phyloP scores from a whole-genome alignment of 2,329 filamentous ascomycete species.

The Exophiala mesophila region DNA sequence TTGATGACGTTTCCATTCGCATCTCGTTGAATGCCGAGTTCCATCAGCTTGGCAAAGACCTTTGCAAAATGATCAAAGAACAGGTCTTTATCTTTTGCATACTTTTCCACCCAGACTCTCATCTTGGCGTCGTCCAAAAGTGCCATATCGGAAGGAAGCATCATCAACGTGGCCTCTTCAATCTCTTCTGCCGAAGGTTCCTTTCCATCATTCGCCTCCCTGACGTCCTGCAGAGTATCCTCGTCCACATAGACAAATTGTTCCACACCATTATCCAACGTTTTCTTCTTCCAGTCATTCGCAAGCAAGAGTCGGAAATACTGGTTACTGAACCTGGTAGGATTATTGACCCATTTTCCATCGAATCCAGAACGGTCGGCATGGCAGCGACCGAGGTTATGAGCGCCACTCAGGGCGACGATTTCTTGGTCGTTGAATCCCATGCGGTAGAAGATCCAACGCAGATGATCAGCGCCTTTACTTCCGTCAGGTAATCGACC shows the following conservation, averaged over 20 bases:
- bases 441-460: slow-evolving; percentile 56
- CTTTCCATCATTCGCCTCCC: slow-evolving; percentile 14
- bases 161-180: slow-evolving; percentile 55
- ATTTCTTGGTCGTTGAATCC: slow-evolving; percentile 59
- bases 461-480: slow-evolving; percentile 51
- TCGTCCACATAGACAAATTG: slow-evolving; percentile 59
- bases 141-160: slow-evolving; percentile 61
- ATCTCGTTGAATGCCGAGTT: slow-evolving; percentile 57
- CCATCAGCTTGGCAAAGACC: slow-evolving; percentile 57
- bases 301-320: slow-evolving; percentile 52
- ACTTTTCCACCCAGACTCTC: slow-evolving; percentile 52
- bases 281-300: slow-evolving; percentile 53
- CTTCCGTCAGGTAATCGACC: slow-evolving; percentile 54
- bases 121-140: slow-evolving; percentile 52
- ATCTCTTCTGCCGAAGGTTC: not conserved
- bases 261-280: slow-evolving; percentile 47
- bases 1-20: slow-evolving; percentile 50
- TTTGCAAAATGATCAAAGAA: slow-evolving; percentile 58
- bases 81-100: slow-evolving; percentile 56
- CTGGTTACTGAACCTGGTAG: slow-evolving; percentile 55
- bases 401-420: slow-evolving; percentile 52
- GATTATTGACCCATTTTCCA: slow-evolving; percentile 56
- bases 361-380: slow-evolving; percentile 53
- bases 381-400: slow-evolving; percentile 54
- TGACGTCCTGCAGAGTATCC: slow-evolving; percentile 39